Conservation (phyloP, 768 basidiomycete species). For the Brasilioporus rufonigricans region DNA sequence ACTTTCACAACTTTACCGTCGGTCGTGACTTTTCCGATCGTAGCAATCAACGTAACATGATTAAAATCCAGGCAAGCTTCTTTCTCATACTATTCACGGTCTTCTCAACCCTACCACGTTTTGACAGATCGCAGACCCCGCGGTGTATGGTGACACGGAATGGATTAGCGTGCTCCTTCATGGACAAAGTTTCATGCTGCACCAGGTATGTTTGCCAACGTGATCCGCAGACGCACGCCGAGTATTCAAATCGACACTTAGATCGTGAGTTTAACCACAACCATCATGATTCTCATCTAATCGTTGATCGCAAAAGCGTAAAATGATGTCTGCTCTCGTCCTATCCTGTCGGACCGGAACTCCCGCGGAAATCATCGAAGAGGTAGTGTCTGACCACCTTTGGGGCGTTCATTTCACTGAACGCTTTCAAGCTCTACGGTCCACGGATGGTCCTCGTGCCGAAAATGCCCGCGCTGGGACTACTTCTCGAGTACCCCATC, state of each 20-base stretch:
- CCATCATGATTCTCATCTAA: slow-evolving; percentile 8
- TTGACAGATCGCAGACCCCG: slow-evolving; percentile 77
- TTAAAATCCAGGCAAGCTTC: slow-evolving; percentile 66
- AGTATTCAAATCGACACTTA: slow-evolving; percentile 18
- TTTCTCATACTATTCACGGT: neutral
- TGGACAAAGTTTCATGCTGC: slow-evolving; percentile 98
- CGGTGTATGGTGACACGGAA: slow-evolving; percentile 85
- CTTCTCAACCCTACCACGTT: neutral
- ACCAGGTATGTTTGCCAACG: slow-evolving; percentile 67
- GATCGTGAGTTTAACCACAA: slow-evolving; percentile 27
- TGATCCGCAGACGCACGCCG: slow-evolving; percentile 15
- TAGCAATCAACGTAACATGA: slow-evolving; percentile 85
- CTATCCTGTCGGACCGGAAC: slow-evolving; percentile 73
- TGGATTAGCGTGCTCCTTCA: slow-evolving; percentile 94
- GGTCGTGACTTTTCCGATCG: slow-evolving; percentile 81
- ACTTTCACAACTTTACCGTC: slow-evolving; percentile 97
- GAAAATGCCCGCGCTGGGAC: slow-evolving; percentile 93
- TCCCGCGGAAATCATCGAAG: slow-evolving; percentile 70
- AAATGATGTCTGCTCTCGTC: slow-evolving; percentile 93
- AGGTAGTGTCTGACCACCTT: slow-evolving; percentile 40
- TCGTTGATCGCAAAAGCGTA: slow-evolving; percentile 58
- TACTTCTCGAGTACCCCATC: slow-evolving; percentile 85
- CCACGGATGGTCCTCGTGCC: slow-evolving; percentile 79
- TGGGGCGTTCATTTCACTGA: neutral
- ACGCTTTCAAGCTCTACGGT: slow-evolving; percentile 62